These are phyloP conservation scores for Calvatia gigantea DNA, from an alignment of 768 basidiomycete species.

Conservation along the genomic window DNA sequence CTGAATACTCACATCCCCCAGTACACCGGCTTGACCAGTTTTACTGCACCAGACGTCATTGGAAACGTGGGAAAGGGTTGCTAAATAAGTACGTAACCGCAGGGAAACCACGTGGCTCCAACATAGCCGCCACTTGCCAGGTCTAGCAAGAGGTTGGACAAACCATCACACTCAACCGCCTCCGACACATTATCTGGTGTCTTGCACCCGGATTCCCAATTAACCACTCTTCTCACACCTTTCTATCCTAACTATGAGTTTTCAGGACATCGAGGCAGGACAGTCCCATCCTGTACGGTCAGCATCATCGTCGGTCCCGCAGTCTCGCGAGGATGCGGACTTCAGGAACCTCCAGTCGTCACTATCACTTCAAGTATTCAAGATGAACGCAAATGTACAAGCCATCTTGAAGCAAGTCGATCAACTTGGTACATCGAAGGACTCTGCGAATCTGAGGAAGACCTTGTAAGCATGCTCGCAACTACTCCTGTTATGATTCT, in stretches of 20 bases:
- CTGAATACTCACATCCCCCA: neutral
- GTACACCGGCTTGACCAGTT: neutral
- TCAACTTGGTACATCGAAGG: constrained; percentile 82
- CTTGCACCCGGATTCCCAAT: neutral
- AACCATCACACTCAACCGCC: neutral
- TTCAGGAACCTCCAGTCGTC: constrained; percentile 78
- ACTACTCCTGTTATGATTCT: neutral
- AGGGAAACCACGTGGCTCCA: neutral
- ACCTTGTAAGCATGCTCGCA: constrained; percentile 60
- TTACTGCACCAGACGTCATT: neutral
- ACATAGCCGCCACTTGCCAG: neutral
- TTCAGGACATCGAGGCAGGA: constrained; percentile 55
- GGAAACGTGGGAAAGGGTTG: neutral
- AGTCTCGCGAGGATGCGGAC: constrained; percentile 63
- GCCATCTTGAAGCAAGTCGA: constrained; percentile 96
- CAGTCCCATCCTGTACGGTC: constrained; percentile 32
- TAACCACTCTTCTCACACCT: neutral
- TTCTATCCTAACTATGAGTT: constrained; percentile 38
- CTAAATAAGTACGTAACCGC: neutral
- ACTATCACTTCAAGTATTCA: constrained; percentile 92
- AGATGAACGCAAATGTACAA: constrained; percentile 97
- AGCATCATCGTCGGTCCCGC: constrained; percentile 29
- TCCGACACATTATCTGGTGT: neutral
- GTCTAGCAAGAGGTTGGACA: neutral
- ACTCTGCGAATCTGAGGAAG: constrained; percentile 77